Percentiles rank a stretch among this genome's conserved stretches.
phyloP scores from a whole-genome alignment of 1,284 basidiomycete genomes.

The Moesziomyces parantarcticus region DNA sequence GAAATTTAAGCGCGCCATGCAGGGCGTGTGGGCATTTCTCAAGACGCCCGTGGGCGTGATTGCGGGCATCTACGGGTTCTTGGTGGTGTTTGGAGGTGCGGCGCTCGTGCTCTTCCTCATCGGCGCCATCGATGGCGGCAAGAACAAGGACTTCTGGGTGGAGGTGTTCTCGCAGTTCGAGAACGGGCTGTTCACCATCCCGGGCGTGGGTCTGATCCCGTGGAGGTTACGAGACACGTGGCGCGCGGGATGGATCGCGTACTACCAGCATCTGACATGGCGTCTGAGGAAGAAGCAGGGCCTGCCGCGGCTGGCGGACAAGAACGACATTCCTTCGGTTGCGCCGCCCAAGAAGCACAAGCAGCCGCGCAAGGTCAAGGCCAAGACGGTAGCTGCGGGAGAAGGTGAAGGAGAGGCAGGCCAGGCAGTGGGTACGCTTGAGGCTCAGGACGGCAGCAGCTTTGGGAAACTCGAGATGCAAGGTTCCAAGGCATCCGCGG shows the following conservation, averaged over 20 bases:
- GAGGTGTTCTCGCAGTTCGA: conserved; percentile 82
- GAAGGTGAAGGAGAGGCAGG: too few relatives aligned
- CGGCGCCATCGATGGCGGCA: conserved; percentile 36
- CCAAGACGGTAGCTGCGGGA: not conserved
- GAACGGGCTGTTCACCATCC: conserved; percentile 82
- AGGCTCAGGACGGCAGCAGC: not conserved
- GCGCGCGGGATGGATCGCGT: conserved; percentile 78
- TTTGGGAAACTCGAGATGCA: not conserved
- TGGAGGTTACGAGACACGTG: conserved; percentile 81
- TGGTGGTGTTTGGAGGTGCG: conserved; percentile 50
- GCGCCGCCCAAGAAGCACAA: conserved; percentile 71
- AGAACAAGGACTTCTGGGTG: conserved; percentile 71
- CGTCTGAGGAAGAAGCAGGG: conserved; percentile 31
- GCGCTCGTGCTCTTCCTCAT: conserved; percentile 47
- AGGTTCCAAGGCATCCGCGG: not conserved
- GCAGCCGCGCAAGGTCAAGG: not conserved
- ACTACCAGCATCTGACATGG: conserved; percentile 67
- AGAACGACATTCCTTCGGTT: conserved; percentile 39
- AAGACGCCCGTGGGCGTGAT: conserved; percentile 79
- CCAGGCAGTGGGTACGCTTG: not conserved
- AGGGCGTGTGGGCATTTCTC: conserved; percentile 83
- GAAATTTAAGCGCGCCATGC: conserved; percentile 73
- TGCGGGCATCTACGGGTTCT: conserved; percentile 81
- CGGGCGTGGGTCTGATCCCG: conserved; percentile 75
- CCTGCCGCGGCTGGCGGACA: conserved; percentile 31